Percentiles rank a stretch among this genome's conserved stretches.
phyloP scores from a whole-genome alignment of 116 monocot genomes.

The Trichopus zeylanicus region DNA sequence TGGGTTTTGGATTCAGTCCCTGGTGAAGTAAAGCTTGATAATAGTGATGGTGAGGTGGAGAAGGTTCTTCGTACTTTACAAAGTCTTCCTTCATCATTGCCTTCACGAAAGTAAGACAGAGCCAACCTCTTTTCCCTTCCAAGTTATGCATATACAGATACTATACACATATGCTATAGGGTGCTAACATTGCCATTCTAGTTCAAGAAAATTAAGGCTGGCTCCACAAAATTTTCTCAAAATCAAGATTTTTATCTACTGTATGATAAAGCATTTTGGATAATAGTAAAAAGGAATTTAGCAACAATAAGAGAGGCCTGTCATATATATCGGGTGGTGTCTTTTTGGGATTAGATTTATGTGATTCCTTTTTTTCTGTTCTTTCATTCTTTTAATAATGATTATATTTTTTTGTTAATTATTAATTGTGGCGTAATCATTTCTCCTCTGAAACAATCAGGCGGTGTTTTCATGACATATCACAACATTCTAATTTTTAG shows the following conservation, averaged over 20 bases:
- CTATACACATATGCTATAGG: too few relatives aligned
- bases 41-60: slow-evolving; percentile 75
- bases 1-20: slow-evolving; percentile 95
- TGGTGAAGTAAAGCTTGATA: slow-evolving; percentile 52
- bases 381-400: neutral
- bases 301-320: neutral
- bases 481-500: too few relatives aligned
- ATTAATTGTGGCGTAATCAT: neutral
- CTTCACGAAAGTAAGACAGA: slow-evolving; percentile 60
- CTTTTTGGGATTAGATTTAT: neutral
- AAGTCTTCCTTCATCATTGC: slow-evolving; percentile 54
- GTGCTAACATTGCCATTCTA: too few relatives aligned
- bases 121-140: slow-evolving; percentile 8
- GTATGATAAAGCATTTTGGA: neutral
- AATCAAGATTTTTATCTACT: too few relatives aligned
- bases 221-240: neutral
- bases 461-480: too few relatives aligned
- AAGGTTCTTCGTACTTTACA: slow-evolving; percentile 63
- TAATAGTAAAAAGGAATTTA: too few relatives aligned
- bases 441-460: neutral
- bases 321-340: neutral
- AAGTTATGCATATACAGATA: neutral
- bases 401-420: neutral
- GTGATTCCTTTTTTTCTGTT: neutral
- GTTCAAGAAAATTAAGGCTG: neutral